Evolutionary conservation across 352 stramenopile species (phyloP), one percentile per base, ranked within the genome.

Genomic region (Pythium periplocum): DNA sequence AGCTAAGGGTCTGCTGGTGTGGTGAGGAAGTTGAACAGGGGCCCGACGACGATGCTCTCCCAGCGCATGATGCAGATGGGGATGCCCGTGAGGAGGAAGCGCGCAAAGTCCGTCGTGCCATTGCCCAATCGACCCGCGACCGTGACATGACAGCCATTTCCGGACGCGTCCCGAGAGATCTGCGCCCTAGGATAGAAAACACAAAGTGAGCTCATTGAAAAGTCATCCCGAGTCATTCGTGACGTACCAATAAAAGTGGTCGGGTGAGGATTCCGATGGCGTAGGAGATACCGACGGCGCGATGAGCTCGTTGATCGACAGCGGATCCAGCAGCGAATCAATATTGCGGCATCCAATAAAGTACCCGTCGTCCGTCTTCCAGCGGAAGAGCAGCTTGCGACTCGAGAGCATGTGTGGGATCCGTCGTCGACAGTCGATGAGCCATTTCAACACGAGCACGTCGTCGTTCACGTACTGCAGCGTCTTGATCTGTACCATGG

Each of bases 171-270:
- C 0, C 64, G 51, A 1, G 51, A 61, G 34, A 69, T 59, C 31
- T 61, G 57, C 34, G 55, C 55, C 61, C 61, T 69, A 45, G 32
- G 31, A 54, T 43, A n/a, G 48, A 36, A 50, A 30, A 56, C 34
- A 33, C 31, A 17, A 39, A 51, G 33, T 11, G 11, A 51, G 45
- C n/a, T 6, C 17, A 36, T 10, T 6, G 6, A 50, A 4, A 33
- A 44, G n/a, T 5, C 46, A 42, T 42, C 38, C 38, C 38, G 38
- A 42, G 38, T 42, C 38, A 12, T 42, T 8, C 38, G 7, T 42
- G 7, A 66, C 55, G 43, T 48, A 69, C 62, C 62, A 69, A 48
- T 65, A 69, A 45, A 69, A 69, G n/a, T 69, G 62, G 36, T 65
- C 57, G 48, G 5, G 61, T 58, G 31, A 55, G 55, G 40, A 63